phyloP scores from a whole-genome alignment of 148 eudicot species.

The Gaultheria prostrata region DNA sequence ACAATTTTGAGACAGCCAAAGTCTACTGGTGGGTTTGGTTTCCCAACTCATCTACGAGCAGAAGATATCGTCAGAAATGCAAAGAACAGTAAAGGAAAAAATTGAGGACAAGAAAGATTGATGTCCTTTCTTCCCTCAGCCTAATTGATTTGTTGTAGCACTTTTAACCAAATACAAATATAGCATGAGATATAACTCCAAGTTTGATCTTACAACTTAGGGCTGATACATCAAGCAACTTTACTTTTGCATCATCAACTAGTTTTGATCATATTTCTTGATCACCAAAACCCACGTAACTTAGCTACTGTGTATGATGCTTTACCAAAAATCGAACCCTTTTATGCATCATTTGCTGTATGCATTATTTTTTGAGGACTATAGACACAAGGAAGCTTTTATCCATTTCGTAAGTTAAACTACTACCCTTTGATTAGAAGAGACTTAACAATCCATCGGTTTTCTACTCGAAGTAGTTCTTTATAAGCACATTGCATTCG shows the following conservation, averaged over 20 bases:
- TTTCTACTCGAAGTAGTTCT: neutral
- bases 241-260: constrained; percentile 48
- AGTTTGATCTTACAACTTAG: constrained; percentile 41
- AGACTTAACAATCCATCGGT: neutral
- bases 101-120: constrained; percentile 38
- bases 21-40: constrained; percentile 59
- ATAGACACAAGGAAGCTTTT: neutral
- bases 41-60: constrained; percentile 75
- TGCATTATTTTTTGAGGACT: no score
- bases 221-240: constrained; percentile 62
- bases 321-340: constrained; percentile 14
- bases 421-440: neutral
- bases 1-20: no score
- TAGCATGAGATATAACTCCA: constrained; percentile 70
- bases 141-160: neutral
- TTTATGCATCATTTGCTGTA: neutral
- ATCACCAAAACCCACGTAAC: constrained; percentile 46
- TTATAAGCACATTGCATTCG: neutral
- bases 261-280: constrained; percentile 32
- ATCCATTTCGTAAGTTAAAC: neutral
- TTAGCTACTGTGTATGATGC: constrained; percentile 32
- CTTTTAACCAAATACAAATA: neutral
- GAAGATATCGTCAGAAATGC: constrained; percentile 45
- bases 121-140: neutral
- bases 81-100: constrained; percentile 29